Conservation (phyloP, 225 moss, liverwort and hornwort species). For the Bryoerythrophyllum caledonicum region DNA sequence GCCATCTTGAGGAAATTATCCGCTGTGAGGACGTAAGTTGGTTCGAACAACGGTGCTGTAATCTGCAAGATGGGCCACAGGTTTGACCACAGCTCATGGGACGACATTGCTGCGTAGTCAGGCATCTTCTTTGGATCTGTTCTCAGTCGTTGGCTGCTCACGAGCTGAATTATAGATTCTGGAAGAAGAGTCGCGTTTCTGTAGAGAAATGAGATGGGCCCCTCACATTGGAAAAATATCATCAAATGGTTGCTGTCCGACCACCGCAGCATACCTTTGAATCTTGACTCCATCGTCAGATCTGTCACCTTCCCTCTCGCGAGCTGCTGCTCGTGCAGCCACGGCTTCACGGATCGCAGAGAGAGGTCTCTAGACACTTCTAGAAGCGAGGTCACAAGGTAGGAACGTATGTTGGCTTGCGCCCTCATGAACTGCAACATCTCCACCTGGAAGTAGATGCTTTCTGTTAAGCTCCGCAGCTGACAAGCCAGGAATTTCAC, state of each 20-base stretch:
- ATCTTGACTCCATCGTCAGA: slow-evolving; percentile 50
- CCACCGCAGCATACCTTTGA: slow-evolving; percentile 63
- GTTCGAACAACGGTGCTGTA: slow-evolving; percentile 37
- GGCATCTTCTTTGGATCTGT: slow-evolving; percentile 41
- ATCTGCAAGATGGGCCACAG: slow-evolving; percentile 57
- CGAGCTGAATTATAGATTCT: slow-evolving; percentile 38
- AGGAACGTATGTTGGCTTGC: slow-evolving; percentile 35
- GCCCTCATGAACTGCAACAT: slow-evolving; percentile 52
- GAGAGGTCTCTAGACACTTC: slow-evolving; percentile 58
- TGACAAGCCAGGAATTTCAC: slow-evolving; percentile 57
- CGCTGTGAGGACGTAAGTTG: slow-evolving; percentile 53
- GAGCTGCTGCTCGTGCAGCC: slow-evolving; percentile 66
- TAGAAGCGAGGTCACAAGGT: slow-evolving; percentile 45
- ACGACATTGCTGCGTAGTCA: slow-evolving; percentile 53
- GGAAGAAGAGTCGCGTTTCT: slow-evolving; percentile 48
- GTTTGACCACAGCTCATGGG: slow-evolving; percentile 50
- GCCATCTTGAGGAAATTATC: slow-evolving; percentile 72
- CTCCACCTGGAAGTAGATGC: slow-evolving; percentile 48
- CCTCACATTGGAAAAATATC: slow-evolving; percentile 61
- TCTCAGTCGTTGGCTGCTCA: slow-evolving; percentile 47
- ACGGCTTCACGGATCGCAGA: slow-evolving; percentile 61
- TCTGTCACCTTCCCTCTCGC: slow-evolving; percentile 42
- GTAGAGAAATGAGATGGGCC: slow-evolving; percentile 50
- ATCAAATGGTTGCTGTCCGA: slow-evolving; percentile 67
- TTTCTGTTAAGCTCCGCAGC: slow-evolving; percentile 45